phyloP scores from a whole-genome alignment of 345 rosid species.

The Eucalyptus dawsonii region DNA sequence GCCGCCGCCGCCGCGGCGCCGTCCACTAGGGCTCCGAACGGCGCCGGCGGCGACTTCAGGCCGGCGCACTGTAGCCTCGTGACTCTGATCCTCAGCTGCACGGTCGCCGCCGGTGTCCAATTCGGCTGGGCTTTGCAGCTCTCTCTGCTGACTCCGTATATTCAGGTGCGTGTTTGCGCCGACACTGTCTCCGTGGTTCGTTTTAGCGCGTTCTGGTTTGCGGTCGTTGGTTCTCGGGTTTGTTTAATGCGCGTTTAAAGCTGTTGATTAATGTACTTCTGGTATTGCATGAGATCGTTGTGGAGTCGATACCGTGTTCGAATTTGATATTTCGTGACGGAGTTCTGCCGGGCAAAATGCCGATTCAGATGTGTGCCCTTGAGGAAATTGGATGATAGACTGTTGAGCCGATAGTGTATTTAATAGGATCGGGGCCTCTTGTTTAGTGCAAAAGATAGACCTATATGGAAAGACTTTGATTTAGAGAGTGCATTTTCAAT shows the following conservation, averaged over 20 bases:
- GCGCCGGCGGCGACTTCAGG: neutral
- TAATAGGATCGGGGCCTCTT: neutral
- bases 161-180: slow-evolving; percentile 42
- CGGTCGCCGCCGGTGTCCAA: slow-evolving; percentile 92
- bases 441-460: neutral
- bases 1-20: slow-evolving; percentile 4
- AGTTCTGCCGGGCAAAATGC: neutral
- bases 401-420: neutral
- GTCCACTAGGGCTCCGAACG: slow-evolving; percentile 4
- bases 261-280: neutral
- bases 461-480: neutral
- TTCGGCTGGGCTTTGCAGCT: slow-evolving; percentile 99
- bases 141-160: slow-evolving; percentile 86
- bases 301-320: neutral
- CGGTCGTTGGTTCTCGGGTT: neutral
- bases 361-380: neutral
- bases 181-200: neutral
- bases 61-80: slow-evolving; percentile 29
- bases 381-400: neutral
- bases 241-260: neutral
- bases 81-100: slow-evolving; percentile 66
- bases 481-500: neutral
- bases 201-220: neutral
- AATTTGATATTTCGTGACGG: neutral
- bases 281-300: neutral